Evolutionary conservation across 805 yeast species (phyloP).

Genomic region (Kockiozyma suomiensis): DNA sequence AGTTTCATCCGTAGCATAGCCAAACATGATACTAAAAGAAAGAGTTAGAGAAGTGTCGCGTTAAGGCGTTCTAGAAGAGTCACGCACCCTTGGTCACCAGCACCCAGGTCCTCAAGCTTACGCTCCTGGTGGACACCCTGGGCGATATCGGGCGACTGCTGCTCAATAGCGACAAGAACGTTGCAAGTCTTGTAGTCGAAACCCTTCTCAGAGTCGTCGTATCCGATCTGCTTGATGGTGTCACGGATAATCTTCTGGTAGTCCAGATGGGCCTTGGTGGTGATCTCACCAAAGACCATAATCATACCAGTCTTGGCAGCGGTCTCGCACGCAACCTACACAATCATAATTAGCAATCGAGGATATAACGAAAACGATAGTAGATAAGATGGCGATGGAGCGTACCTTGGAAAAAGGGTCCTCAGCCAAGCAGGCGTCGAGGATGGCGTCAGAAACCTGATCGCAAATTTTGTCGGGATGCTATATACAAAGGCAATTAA

Average conservation of each 20-base stretch:
- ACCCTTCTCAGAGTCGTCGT: slow-evolving; percentile 93
- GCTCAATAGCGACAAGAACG: slow-evolving; percentile 98
- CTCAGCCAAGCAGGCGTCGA: slow-evolving; percentile 93
- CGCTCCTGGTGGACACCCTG: slow-evolving; percentile 97
- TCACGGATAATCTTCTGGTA: slow-evolving; percentile 98
- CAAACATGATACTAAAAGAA: slow-evolving; percentile 84
- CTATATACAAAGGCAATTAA: slow-evolving; percentile 4
- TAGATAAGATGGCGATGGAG: background rate
- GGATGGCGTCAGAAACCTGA: slow-evolving; percentile 97
- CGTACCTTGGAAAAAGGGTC: slow-evolving; percentile 86
- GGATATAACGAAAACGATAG: background rate
- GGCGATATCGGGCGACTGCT: slow-evolving; percentile 98
- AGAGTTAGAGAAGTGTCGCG: no score
- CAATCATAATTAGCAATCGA: background rate
- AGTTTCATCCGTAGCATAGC: slow-evolving; percentile 98
- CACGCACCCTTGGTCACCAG: slow-evolving; percentile 87
- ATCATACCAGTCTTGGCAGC: slow-evolving; percentile 99
- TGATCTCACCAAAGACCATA: slow-evolving; percentile 99
- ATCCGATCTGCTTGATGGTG: slow-evolving; percentile 97
- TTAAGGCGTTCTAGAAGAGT: background rate
- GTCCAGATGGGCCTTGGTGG: slow-evolving; percentile 93
- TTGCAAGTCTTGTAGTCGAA: slow-evolving; percentile 99
- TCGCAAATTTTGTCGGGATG: slow-evolving; percentile 72
- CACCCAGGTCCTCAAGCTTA: slow-evolving; percentile 96
- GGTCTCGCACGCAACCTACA: slow-evolving; percentile 91